A percentile compares a stretch with the other conserved stretches of the same genome.
Conservation (phyloP, 441 rosid species). For the Mallotus japonicus region DNA sequence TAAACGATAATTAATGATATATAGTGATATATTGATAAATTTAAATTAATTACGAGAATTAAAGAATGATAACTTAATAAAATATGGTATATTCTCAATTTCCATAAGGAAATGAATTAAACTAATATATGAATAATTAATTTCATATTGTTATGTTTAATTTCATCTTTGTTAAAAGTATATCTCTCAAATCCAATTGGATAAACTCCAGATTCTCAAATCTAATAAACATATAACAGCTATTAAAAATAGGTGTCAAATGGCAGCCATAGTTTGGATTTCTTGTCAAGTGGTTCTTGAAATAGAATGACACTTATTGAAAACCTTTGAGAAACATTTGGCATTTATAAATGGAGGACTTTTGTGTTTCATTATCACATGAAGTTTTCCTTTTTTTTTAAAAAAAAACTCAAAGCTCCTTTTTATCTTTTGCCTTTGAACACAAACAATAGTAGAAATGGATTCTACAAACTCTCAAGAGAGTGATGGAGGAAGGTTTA, state of each 20-base stretch:
- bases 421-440: background rate
- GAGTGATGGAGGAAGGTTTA: background rate
- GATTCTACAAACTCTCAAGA: background rate
- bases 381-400: background rate
- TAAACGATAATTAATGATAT: too few relatives aligned
- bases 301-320: background rate
- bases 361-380: background rate
- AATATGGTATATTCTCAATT: too few relatives aligned
- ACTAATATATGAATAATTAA: too few relatives aligned
- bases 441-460: background rate
- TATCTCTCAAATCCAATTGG: background rate
- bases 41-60: too few relatives aligned
- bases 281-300: background rate
- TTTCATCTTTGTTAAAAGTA: too few relatives aligned
- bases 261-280: too few relatives aligned
- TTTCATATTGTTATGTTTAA: too few relatives aligned
- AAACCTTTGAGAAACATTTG: background rate
- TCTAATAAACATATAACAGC: background rate
- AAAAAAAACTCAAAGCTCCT: background rate
- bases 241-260: background rate
- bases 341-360: background rate
- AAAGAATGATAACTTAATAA: too few relatives aligned
- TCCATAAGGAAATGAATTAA: too few relatives aligned
- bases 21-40: too few relatives aligned
- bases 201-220: background rate